Evolutionary conservation across 768 basidiomycete genomes (phyloP).

Genomic region (Mycena pura): DNA sequence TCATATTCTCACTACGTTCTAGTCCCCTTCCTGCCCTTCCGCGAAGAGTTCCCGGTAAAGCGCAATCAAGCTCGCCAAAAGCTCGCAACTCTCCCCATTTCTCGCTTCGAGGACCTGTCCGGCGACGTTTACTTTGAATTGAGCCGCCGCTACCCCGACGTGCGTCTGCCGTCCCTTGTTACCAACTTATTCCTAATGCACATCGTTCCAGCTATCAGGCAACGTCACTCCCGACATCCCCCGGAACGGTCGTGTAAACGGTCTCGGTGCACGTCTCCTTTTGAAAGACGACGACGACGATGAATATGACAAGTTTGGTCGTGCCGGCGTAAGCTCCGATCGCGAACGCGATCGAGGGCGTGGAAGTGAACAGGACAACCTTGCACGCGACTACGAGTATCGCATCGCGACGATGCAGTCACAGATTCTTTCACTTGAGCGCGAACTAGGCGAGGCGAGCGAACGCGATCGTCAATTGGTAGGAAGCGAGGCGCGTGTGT

Average conservation of each 20-base stretch:
- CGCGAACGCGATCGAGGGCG: constrained; percentile 45
- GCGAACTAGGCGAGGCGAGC: constrained; percentile 66
- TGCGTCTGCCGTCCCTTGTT: constrained; percentile 41
- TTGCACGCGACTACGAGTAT: constrained; percentile 88
- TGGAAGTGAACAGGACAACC: constrained; percentile 77
- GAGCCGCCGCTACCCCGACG: constrained; percentile 90
- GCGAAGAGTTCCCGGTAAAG: constrained; percentile 96
- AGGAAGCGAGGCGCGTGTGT: constrained; percentile 65
- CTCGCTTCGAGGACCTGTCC: constrained; percentile 92
- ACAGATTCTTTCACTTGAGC: constrained; percentile 73
- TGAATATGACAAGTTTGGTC: constrained; percentile 66
- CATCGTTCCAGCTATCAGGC: constrained; percentile 44
- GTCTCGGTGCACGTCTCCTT: constrained; percentile 63
- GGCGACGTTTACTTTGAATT: constrained; percentile 97
- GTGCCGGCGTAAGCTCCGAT: constrained; percentile 40
- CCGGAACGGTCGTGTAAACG: constrained; percentile 64
- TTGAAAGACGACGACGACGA: constrained; percentile 59
- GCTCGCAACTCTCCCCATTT: constrained; percentile 87
- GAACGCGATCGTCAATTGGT: constrained; percentile 58
- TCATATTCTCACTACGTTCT: constrained; percentile 25
- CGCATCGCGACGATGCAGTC: constrained; percentile 93
- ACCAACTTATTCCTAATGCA: constrained; percentile 23
- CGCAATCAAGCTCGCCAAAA: constrained; percentile 98
- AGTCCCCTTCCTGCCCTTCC: constrained; percentile 91
- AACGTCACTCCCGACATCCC: constrained; percentile 57